Base-by-base conservation (phyloP, 108 stramenopile species). In the Cylindrotheca fusiformis region DNA sequence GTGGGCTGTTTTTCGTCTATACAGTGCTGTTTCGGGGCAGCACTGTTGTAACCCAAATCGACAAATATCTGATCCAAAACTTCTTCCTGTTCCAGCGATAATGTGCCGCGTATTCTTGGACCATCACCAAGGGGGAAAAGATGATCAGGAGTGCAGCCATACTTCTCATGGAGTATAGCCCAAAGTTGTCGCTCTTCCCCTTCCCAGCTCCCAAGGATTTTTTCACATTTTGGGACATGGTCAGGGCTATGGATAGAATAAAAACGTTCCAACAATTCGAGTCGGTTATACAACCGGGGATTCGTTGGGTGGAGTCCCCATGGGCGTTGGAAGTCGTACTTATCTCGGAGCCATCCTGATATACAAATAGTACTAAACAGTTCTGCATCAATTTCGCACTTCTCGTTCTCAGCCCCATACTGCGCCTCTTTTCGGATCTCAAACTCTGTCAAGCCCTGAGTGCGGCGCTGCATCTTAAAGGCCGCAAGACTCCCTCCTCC, bases 401-500 rank as follows among this genome's bases (percentile, higher is more conserved):
- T 51, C 36, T 51, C 52, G 26, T 49, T 57, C 29, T 65, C 58
- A 3, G 19, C 23, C 14, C 22, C n/a, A 5, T 23, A 51, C 3
- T n/a, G n/a, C 1, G 0, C 10, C 63, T 63, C 63, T 28, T 52
- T 63, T 51, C 57, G 23, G 58, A 93, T 88, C 24, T 80, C 80
- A 63, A 93, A 93, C 55, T 93, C 91, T 10, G 91, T 93, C 28
- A 93, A 46, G 12, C 91, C 91, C 45, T 84, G 80, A 10, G 87
- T 88, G 47, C 91, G 50, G 31, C 91, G 72, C 45, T 86, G 79
- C 85, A 88, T 89, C 41, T 93, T 93, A 65, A 87, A 93, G 2
- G 84, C 84, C 23, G 84, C 87, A 50, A 93, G 69, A 22, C 91
- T 80, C 2, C 85, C 91, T 17, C 91, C 91, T 8, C 91, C 91